Evolutionary conservation across 768 basidiomycete species (phyloP).

Genomic region (Chalciporus sphaerocephalus): DNA sequence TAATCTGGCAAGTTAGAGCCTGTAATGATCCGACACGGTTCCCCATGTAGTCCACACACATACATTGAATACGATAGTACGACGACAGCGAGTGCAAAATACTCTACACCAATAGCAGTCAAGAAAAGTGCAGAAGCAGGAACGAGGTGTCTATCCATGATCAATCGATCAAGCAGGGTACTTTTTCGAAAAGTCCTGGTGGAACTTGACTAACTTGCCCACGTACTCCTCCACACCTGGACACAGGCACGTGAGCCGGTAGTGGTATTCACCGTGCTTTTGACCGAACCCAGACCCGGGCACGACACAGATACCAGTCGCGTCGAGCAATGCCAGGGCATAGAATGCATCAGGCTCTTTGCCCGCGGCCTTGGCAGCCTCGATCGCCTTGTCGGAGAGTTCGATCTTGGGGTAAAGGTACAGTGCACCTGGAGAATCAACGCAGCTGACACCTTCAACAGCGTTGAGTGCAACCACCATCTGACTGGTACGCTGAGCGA

Average conservation of each 20-base stretch:
- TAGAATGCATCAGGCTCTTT: constrained; percentile 91
- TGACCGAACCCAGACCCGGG: constrained; percentile 96
- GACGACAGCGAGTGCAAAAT: neutral
- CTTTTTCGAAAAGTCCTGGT: constrained; percentile 53
- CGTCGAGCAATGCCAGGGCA: constrained; percentile 75
- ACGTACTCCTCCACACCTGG: constrained; percentile 94
- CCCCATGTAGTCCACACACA: neutral
- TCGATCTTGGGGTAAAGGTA: constrained; percentile 88
- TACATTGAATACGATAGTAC: neutral
- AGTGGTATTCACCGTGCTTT: constrained; percentile 84
- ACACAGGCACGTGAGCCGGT: constrained; percentile 90
- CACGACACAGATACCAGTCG: constrained; percentile 90
- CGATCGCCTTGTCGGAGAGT: constrained; percentile 67
- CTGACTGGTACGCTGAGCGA: constrained; percentile 60
- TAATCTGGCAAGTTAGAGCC: neutral
- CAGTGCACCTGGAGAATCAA: constrained; percentile 85
- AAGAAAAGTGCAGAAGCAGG: neutral
- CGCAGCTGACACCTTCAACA: constrained; percentile 86
- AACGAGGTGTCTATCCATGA: neutral
- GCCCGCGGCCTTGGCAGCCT: constrained; percentile 64
- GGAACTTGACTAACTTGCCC: constrained; percentile 74
- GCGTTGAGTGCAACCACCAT: constrained; percentile 81
- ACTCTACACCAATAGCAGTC: neutral
- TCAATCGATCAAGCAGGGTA: constrained; percentile 30
- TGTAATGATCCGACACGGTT: neutral